Conservation (phyloP, 1,139 yeast genomes). For the Candida neerlandica region DNA sequence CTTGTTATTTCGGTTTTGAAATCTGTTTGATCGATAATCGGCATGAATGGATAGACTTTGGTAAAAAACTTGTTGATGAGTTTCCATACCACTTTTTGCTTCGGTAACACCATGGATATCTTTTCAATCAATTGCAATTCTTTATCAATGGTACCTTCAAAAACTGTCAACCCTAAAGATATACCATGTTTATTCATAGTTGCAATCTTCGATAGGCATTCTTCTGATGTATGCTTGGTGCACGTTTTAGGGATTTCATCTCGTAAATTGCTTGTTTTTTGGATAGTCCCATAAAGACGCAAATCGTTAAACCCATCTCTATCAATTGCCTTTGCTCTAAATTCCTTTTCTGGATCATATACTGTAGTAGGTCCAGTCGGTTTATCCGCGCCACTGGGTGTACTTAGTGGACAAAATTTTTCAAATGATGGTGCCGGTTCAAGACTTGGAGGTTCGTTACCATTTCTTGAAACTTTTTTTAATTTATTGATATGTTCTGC, state of each 20-base stretch:
- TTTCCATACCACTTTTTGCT: constrained; percentile 33
- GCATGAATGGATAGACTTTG: constrained; percentile 38
- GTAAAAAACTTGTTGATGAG: constrained; percentile 33
- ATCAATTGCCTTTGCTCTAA: constrained; percentile 29
- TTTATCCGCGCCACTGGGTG: constrained; percentile 1
- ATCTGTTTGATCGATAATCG: constrained; percentile 36
- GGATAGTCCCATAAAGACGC: constrained; percentile 24
- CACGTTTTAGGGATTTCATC: neutral
- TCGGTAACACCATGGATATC: constrained; percentile 35
- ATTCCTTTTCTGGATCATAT: constrained; percentile 19
- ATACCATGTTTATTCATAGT: constrained; percentile 22
- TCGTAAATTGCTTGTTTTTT: constrained; percentile 12
- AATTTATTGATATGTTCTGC: neutral
- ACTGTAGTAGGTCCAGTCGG: neutral
- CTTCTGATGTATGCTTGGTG: neutral
- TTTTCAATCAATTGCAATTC: constrained; percentile 36
- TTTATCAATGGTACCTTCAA: constrained; percentile 31
- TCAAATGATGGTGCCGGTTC: neutral
- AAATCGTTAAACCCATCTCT: constrained; percentile 33
- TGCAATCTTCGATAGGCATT: constrained; percentile 13
- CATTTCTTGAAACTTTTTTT: neutral
- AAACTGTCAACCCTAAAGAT: constrained; percentile 25
- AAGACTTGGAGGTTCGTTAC: neutral
- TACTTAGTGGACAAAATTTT: neutral
- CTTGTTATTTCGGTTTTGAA: constrained; percentile 24